These are phyloP conservation scores for Spongispora temasekensis DNA, from an alignment of 1,284 basidiomycete species.

Conservation along the genomic window DNA sequence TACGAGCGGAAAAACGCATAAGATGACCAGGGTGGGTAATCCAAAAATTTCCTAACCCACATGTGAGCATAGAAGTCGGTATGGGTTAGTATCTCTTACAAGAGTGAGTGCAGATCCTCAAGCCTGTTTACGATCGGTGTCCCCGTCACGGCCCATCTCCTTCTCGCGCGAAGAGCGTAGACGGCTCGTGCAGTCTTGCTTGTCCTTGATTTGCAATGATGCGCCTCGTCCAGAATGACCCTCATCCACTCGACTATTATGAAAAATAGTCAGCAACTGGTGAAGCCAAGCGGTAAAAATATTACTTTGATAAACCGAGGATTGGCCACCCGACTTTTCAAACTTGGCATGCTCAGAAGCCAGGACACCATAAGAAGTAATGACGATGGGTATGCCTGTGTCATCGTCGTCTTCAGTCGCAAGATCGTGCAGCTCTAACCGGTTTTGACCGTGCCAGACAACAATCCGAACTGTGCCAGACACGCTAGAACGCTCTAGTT, in stretches of 20 bases:
- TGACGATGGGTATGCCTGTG: slow-evolving; percentile 70
- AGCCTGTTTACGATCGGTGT: slow-evolving; percentile 96
- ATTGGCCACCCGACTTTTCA: slow-evolving; percentile 50
- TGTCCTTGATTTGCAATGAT: slow-evolving; percentile 90
- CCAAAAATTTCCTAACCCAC: slow-evolving; percentile 74
- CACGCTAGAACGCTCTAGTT: slow-evolving; percentile 75
- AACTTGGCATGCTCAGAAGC: slow-evolving; percentile 81
- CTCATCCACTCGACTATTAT: slow-evolving; percentile 75
- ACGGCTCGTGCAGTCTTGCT: slow-evolving; percentile 92
- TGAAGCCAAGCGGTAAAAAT: not conserved
- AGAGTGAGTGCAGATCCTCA: slow-evolving; percentile 88
- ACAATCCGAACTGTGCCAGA: slow-evolving; percentile 68
- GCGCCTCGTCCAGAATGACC: slow-evolving; percentile 88
- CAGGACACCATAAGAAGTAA: slow-evolving; percentile 89
- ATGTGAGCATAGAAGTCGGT: slow-evolving; percentile 6
- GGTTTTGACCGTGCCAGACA: slow-evolving; percentile 87
- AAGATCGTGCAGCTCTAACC: slow-evolving; percentile 68
- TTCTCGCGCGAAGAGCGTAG: slow-evolving; percentile 77
- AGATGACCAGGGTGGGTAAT: slow-evolving; percentile 90
- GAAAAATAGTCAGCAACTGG: slow-evolving; percentile 6
- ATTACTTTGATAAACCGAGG: slow-evolving; percentile 76
- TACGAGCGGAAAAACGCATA: slow-evolving; percentile 86
- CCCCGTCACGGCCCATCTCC: slow-evolving; percentile 92
- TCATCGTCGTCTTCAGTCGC: slow-evolving; percentile 51
- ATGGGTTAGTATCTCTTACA: slow-evolving; percentile 49